Evolutionary conservation across 352 stramenopile species (phyloP), one percentile per base, ranked within the genome.

Genomic region (Pythium rhizo-oryzae): DNA sequence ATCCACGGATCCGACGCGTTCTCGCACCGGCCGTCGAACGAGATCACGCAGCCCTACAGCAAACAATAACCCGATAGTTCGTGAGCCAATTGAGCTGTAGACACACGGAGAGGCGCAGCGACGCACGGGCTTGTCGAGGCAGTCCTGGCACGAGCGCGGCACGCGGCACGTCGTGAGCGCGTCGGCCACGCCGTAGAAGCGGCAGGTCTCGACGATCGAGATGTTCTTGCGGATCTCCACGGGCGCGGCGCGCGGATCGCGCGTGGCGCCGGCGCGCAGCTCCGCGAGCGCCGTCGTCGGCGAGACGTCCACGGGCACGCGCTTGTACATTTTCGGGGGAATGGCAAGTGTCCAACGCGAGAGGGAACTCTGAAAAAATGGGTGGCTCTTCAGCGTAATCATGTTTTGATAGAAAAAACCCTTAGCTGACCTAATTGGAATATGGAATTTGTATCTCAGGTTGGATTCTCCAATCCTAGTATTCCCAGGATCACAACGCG

Each of bases 141-240:
- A 66, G 37, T 66, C 59, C 35, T 59, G 59, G 59, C 59, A 66
- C 18, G 47, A 53, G 35, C 59, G 59, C 15, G 59, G 59, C n/a
- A 30, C 47, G 47, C 47, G 47, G 52, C 59, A 66, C 12, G 16
- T 21, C 13, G 59, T 57, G 23, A 59, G 25, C 23, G 33, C n/a
- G 37, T 66, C 59, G n/a, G 30, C 35, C 16, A 41, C 35, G n/a
- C 49, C 49, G 37, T 66, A 66, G 35, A 59, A 59, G 18, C 33
- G 43, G 23, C 59, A 66, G 21, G 33, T 53, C 37, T 66, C 47
- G 11, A 37, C n/a, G 35, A 66, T 41, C 18, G 49, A n/a, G 6
- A 59, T 9, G 49, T 25, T 52, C 33, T 47, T 47, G 24, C 21
- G 11, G 47, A 50, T 35, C 2, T 6, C 1, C 1, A 15, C 19